Base-by-base conservation (phyloP, 2,329 filamentous ascomycete species). In the Plectosphaerella cucumerina region DNA sequence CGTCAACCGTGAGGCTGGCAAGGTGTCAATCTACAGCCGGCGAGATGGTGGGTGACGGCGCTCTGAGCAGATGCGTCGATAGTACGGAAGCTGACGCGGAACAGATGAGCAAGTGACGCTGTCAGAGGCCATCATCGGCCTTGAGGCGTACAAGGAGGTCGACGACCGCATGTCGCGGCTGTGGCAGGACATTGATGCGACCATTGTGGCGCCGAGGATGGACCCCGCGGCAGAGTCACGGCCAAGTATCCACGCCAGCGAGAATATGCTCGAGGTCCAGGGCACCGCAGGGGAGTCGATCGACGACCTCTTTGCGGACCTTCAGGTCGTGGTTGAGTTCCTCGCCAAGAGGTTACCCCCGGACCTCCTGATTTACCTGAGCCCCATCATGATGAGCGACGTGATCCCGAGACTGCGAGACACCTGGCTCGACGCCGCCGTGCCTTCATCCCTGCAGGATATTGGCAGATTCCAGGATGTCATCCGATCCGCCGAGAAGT, bases 401-500 rank as follows among this genome's bases (percentile, higher is more conserved):
- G 68, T 96, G 10, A 78, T 86, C 9, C 77, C 82, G 6, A 81
- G 82, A 20, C 75, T 97, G 11, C 85, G 90, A 39, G 79, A 79
- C 5, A 75, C 79, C 5, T 96, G 90, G 86, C 77, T 99, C 8
- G 82, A 89, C 31, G 78, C 83, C 14, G 82, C 84, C 1, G 85
- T 99, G 1, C 93, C 94, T 1, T 75, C 86, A 2, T 86, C 88
- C 0, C 73, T 96, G 11, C 75, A 80, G 11, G 84, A 86, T 11
- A 84, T 97, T 66, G 74, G 75, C 9, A 74, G 72, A 2, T 97
- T 96, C 60, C 84, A 95, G 60, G 72, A 74, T 2, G 80, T 85
- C 6, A 78, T 96, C n/a, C 75, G 80, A 37, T 74, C 80, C 41
- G 82, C 90, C 0, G 73, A 75, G 22, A 66, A 70, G 1, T 88